A percentile compares a stretch with the other conserved stretches of the same genome.
Conservation (phyloP, 345 rosid species). For the Eucalyptus lansdowneana region DNA sequence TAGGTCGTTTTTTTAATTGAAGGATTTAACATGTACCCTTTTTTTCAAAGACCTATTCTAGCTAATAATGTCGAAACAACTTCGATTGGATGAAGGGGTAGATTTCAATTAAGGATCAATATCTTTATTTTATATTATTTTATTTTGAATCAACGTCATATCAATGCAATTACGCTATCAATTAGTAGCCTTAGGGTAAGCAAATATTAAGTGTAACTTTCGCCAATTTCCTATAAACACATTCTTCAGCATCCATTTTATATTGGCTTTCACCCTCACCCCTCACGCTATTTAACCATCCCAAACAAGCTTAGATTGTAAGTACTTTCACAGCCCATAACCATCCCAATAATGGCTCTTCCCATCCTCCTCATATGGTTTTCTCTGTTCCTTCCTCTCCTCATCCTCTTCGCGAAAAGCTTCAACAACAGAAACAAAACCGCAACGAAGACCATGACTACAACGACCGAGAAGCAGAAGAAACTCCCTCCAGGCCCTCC, state of each 20-base stretch:
- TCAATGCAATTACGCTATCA: not conserved
- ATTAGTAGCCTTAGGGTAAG: not conserved
- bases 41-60: not conserved
- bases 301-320: not conserved
- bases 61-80: not conserved
- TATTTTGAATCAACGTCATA: not conserved
- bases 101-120: not conserved
- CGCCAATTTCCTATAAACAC: not conserved
- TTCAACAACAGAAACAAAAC: not conserved
- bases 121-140: not conserved
- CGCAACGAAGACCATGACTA: not conserved
- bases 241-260: not conserved
- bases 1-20: not conserved
- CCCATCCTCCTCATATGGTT: not conserved
- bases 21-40: not conserved
- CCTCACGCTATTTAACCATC: not conserved
- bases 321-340: not conserved
- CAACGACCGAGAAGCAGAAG: not conserved
- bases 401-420: not conserved
- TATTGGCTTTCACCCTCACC: not conserved
- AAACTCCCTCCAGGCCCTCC: not conserved
- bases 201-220: not conserved
- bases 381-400: not conserved
- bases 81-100: not conserved
- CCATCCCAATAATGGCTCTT: not conserved